phyloP scores from a whole-genome alignment of 2,329 filamentous ascomycete genomes.

The Emergomyces pasteurianus region DNA sequence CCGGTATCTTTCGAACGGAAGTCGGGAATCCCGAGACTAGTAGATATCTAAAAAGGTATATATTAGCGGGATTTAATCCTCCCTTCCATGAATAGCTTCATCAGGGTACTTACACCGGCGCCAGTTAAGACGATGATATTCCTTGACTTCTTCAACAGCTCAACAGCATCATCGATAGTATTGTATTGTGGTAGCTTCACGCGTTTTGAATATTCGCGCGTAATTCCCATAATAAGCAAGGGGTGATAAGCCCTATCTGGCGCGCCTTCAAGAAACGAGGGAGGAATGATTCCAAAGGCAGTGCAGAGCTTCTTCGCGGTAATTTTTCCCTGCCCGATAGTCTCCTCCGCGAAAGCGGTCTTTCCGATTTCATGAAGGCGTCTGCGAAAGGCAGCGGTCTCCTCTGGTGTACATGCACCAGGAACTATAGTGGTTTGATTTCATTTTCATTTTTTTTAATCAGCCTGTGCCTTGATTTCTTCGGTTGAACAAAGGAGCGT shows the following conservation, averaged over 20 bases:
- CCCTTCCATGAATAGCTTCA: neutral
- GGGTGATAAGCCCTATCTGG: slow-evolving; percentile 65
- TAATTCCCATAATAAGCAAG: slow-evolving; percentile 64
- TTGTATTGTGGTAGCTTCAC: slow-evolving; percentile 72
- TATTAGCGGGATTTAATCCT: slow-evolving; percentile 4
- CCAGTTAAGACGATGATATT: slow-evolving; percentile 93
- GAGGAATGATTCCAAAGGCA: slow-evolving; percentile 68
- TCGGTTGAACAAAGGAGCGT: neutral
- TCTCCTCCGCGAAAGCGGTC: slow-evolving; percentile 61
- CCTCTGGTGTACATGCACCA: slow-evolving; percentile 52
- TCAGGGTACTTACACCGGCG: slow-evolving; percentile 49
- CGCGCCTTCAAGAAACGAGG: slow-evolving; percentile 58
- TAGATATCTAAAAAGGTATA: slow-evolving; percentile 54
- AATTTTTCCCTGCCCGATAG: slow-evolving; percentile 55
- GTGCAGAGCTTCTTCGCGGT: slow-evolving; percentile 74
- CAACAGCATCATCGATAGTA: slow-evolving; percentile 74
- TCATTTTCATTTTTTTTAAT: neutral
- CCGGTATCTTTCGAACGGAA: slow-evolving; percentile 90
- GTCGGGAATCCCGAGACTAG: slow-evolving; percentile 90
- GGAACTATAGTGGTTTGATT: slow-evolving; percentile 22
- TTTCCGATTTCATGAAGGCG: slow-evolving; percentile 67
- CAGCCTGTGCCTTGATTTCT: neutral
- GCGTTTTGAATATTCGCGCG: slow-evolving; percentile 68
- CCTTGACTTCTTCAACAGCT: slow-evolving; percentile 56
- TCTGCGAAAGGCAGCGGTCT: slow-evolving; percentile 56